These are phyloP conservation scores for Tulasnella sp. DNA, from an alignment of 768 basidiomycete species.

Conservation along the genomic window DNA sequence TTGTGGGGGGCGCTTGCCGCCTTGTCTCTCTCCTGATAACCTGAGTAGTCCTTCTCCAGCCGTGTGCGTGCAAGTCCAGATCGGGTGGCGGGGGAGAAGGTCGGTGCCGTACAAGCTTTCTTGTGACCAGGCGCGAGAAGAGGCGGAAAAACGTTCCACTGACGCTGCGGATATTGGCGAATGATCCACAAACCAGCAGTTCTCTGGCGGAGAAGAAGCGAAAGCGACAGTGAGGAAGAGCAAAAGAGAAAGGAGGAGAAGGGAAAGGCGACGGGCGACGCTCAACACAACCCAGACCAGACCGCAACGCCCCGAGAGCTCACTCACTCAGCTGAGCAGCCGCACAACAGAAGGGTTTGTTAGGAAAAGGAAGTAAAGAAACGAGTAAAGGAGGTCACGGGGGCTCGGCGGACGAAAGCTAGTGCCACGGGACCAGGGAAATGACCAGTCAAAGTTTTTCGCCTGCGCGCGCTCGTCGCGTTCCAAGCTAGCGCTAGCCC, in stretches of 20 bases:
- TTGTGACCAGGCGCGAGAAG: background rate
- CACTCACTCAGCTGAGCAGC: background rate
- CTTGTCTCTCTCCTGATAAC: background rate
- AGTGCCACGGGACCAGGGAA: background rate
- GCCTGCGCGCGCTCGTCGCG: no score
- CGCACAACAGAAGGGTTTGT: background rate
- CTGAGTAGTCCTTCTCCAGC: background rate
- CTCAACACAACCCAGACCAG: background rate
- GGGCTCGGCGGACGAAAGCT: background rate
- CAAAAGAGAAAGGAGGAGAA: background rate
- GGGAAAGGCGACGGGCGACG: background rate
- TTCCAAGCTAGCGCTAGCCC: background rate
- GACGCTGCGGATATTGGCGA: background rate
- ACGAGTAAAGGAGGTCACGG: background rate
- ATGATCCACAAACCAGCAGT: background rate
- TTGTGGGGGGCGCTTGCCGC: background rate
- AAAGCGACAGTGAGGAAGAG: background rate
- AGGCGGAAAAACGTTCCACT: background rate
- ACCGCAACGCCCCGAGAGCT: background rate
- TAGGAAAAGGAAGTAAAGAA: background rate
- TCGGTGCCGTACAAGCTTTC: background rate
- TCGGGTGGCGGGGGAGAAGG: background rate
- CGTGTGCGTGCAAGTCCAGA: background rate
- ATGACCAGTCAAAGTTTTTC: slow-evolving; percentile 3
- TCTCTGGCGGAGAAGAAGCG: background rate